Conservation (phyloP, 768 basidiomycete genomes). For the Mycena albidolilacea region DNA sequence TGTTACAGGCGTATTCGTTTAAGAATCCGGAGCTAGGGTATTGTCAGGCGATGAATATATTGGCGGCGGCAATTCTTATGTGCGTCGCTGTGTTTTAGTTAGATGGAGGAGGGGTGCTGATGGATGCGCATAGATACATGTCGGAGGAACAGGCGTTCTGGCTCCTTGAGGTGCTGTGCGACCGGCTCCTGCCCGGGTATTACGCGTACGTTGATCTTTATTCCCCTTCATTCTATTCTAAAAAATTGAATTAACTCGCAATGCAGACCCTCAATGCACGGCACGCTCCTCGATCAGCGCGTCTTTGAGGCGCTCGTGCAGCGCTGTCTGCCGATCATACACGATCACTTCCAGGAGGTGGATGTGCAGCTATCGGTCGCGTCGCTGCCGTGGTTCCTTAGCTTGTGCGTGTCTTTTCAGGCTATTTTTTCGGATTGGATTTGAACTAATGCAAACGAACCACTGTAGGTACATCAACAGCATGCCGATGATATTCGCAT, state of each 20-base stretch:
- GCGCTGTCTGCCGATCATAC: slow-evolving; percentile 91
- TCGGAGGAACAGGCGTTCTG: slow-evolving; percentile 99
- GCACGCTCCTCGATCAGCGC: slow-evolving; percentile 97
- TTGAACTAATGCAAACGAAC: background rate
- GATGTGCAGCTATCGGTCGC: slow-evolving; percentile 98
- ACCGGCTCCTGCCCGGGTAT: slow-evolving; percentile 96
- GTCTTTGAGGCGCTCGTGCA: slow-evolving; percentile 97
- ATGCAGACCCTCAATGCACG: slow-evolving; percentile 95
- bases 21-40: slow-evolving; percentile 96
- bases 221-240: background rate
- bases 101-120: slow-evolving; percentile 1
- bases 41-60: slow-evolving; percentile 99
- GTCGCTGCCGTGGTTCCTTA: slow-evolving; percentile 98
- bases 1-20: slow-evolving; percentile 95
- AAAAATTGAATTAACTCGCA: slow-evolving; percentile 22
- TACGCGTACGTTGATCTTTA: slow-evolving; percentile 77
- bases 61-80: slow-evolving; percentile 96
- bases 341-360: slow-evolving; percentile 91
- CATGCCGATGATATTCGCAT: slow-evolving; percentile 98
- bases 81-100: slow-evolving; percentile 50
- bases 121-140: slow-evolving; percentile 81
- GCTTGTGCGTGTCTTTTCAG: slow-evolving; percentile 73
- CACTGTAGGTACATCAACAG: slow-evolving; percentile 84
- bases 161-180: slow-evolving; percentile 95
- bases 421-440: background rate